Conservation (phyloP, 2,329 filamentous ascomycete species). For the Aureobasidium sp. region DNA sequence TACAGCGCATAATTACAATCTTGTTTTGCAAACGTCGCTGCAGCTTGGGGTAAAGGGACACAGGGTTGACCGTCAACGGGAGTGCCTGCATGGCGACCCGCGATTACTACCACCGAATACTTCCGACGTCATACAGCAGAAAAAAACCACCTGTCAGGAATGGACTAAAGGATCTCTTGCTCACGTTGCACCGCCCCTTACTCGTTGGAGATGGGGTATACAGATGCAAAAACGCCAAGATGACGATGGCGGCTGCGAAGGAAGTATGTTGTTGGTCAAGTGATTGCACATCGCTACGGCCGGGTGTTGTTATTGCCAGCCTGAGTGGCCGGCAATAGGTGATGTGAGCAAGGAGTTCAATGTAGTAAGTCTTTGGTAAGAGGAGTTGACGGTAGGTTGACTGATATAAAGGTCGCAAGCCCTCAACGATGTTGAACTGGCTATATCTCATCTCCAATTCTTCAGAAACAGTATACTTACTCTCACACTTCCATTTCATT, state of each 20-base stretch:
- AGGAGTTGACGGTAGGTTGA: neutral
- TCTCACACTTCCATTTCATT: neutral
- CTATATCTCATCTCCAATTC: neutral
- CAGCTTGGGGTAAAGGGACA: neutral
- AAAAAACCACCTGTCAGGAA: neutral
- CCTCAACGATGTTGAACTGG: neutral
- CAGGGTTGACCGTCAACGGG: neutral
- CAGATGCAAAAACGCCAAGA: neutral
- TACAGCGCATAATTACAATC: conserved; percentile 2
- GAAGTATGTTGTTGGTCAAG: conserved; percentile 7
- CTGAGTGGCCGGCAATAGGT: neutral
- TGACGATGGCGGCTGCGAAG: conserved; percentile 8
- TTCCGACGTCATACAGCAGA: conserved; percentile 7
- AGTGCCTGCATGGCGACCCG: neutral
- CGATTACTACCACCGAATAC: neutral
- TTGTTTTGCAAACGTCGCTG: neutral
- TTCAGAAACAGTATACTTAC: neutral
- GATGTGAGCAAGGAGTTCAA: neutral
- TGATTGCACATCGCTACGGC: conserved; percentile 6
- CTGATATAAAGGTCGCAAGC: neutral
- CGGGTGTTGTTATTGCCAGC: conserved; percentile 4
- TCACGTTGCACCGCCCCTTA: conserved; percentile 1
- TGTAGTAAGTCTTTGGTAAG: conserved; percentile 3
- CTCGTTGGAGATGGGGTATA: neutral
- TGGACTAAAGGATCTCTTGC: neutral